Evolutionary conservation across 176 grass and related monocot species (phyloP), one percentile per base, ranked within the genome.

Genomic region (Avena eriantha): DNA sequence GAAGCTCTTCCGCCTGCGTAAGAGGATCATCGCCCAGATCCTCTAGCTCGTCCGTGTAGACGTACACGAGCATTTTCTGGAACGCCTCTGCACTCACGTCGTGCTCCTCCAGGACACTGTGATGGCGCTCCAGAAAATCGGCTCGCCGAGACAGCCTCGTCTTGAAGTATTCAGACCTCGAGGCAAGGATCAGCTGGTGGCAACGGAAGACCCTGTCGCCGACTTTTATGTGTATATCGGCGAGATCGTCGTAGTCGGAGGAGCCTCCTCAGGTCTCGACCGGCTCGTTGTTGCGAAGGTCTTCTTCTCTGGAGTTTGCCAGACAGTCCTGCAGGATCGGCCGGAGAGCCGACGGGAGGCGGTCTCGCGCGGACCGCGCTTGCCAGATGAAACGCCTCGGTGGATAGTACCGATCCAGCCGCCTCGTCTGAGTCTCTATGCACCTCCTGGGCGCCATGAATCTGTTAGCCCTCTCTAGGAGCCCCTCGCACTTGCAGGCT

Each of bases 161-260:
- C 73, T 77, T 93, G 64, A 97, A 97, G 90, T 97, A 97, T 39
- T 97, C 95, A 5, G 95, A 97, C 41, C 93, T 93, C 0, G 85
- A 85, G 15, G 95, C 95, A n/a, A 97, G 86, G 63, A 97, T 92
- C 19, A 93, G 91, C 85, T 93, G 89, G 81, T 95, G 95, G 70
- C 95, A 95, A 13, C 69, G 79, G 88, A 95, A 97, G 83, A 92
- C 45, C 87, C 83, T 97, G 76, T 82, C 35, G 7, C 79, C 93
- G 79, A 95, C 93, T 90, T 92, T 95, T 68, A 97, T 86, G 88
- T 54, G 84, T 82, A 97, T 54, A 88, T 97, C 93, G 1, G 95
- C 89, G 67, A 91, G 78, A 86, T 90, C 82, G 89, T 88, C 78
- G 34, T 79, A n/a, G 29, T 53, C 21, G 4, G 33, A 56, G 3